Percentiles rank a stretch among this genome's conserved stretches.
Conservation (phyloP, 1,139 yeast genomes). For the Williopsis jadinii region DNA sequence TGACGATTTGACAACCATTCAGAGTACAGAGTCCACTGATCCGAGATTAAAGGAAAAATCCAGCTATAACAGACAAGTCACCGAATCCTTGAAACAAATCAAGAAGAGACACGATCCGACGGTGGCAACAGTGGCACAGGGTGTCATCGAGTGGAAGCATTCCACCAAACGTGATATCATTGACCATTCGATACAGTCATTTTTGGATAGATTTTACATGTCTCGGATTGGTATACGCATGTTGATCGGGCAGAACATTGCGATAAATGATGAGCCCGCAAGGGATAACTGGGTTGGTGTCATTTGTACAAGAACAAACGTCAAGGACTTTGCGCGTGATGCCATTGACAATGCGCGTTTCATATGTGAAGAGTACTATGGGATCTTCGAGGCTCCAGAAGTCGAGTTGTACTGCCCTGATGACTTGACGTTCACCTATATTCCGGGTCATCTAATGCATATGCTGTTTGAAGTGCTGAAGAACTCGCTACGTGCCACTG, state of each 20-base stretch:
- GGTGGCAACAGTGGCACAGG: conserved; percentile 88
- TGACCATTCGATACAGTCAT: conserved; percentile 67
- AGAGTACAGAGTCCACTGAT: conserved; percentile 17
- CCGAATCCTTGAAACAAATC: conserved; percentile 60
- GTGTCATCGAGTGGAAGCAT: conserved; percentile 83
- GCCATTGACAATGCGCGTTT: conserved; percentile 84
- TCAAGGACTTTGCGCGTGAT: conserved; percentile 72
- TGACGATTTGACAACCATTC: conserved; percentile 56
- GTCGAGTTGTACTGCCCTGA: conserved; percentile 59
- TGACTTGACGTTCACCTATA: conserved; percentile 62
- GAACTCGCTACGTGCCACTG: conserved; percentile 78
- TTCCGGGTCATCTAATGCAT: conserved; percentile 84
- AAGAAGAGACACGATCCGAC: conserved; percentile 89
- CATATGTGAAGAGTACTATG: conserved; percentile 84
- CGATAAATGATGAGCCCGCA: conserved; percentile 61
- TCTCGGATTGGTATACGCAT: conserved; percentile 82
- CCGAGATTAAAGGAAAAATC: conserved; percentile 23
- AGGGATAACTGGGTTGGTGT: conserved; percentile 72
- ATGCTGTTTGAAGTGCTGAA: conserved; percentile 83
- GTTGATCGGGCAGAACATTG: conserved; percentile 86
- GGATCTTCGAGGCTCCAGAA: conserved; percentile 74
- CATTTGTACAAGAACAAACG: conserved; percentile 74
- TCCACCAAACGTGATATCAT: conserved; percentile 39
- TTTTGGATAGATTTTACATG: conserved; percentile 79
- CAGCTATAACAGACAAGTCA: conserved; percentile 62